phyloP scores from a whole-genome alignment of 257 asterid species.

The Solanum medicagineum region DNA sequence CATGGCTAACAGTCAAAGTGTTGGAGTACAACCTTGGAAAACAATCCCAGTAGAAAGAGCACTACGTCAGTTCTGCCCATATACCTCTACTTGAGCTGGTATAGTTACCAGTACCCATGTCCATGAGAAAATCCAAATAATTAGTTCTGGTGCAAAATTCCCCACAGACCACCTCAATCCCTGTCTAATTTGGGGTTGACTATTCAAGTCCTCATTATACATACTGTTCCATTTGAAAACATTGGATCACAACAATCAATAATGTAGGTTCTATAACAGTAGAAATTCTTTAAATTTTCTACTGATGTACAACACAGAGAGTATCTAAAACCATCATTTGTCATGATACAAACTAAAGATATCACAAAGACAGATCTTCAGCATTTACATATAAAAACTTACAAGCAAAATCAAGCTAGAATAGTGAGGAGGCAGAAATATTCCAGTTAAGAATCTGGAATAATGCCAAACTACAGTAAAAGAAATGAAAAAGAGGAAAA shows the following conservation, averaged over 20 bases:
- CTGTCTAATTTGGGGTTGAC: background rate
- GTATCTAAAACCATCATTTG: background rate
- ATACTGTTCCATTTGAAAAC: background rate
- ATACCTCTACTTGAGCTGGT: background rate
- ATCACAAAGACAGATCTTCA: background rate
- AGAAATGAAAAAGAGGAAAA: background rate
- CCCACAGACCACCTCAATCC: background rate
- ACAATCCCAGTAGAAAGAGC: background rate
- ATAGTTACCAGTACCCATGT: no score
- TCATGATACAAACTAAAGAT: background rate
- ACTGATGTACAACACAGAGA: background rate
- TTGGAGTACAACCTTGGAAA: background rate
- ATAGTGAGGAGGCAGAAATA: background rate
- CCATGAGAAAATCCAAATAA: background rate
- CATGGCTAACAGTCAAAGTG: background rate
- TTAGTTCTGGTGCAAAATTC: background rate
- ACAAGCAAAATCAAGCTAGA: background rate
- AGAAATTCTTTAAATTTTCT: background rate
- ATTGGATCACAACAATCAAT: background rate
- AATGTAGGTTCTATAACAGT: background rate
- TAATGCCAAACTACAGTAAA: background rate
- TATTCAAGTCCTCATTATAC: background rate
- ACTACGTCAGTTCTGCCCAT: background rate
- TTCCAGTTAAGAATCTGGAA: background rate
- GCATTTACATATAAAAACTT: background rate